Evolutionary conservation across 164 flowering plant genomes (phyloP).

Genomic region (Malania oleifera): DNA sequence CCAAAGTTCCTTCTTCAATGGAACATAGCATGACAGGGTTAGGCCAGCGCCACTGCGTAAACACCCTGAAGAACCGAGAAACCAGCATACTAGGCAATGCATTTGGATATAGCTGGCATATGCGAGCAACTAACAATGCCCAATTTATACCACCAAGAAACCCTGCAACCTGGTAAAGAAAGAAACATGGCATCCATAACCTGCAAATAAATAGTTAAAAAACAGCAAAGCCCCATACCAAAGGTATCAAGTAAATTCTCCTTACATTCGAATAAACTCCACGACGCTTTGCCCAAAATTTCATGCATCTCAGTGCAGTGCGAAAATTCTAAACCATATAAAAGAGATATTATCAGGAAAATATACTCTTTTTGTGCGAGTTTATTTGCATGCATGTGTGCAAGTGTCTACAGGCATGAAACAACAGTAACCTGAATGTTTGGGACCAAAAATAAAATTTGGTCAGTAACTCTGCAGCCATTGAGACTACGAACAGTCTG

Average conservation of each 20-base stretch:
- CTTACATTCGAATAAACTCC: slow-evolving; percentile 95
- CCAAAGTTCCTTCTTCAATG: slow-evolving; percentile 71
- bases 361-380: not conserved
- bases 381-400: too few relatives aligned
- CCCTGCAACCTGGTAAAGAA: slow-evolving; percentile 41
- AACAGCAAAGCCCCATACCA: not conserved
- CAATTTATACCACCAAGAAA: slow-evolving; percentile 63
- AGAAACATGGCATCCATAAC: too few relatives aligned
- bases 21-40: slow-evolving; percentile 61
- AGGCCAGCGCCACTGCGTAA: slow-evolving; percentile 62
- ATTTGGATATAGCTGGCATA: slow-evolving; percentile 61
- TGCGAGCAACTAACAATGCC: slow-evolving; percentile 62
- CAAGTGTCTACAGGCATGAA: too few relatives aligned
- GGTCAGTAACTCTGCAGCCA: slow-evolving; percentile 93
- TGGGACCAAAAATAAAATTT: slow-evolving; percentile 77
- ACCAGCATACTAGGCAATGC: slow-evolving; percentile 57
- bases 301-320: slow-evolving; percentile 83
- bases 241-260: slow-evolving; percentile 1
- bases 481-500: slow-evolving; percentile 92
- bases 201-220: slow-evolving; percentile 1
- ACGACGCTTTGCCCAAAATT: slow-evolving; percentile 90
- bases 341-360: slow-evolving; percentile 10
- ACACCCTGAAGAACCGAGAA: slow-evolving; percentile 57
- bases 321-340: slow-evolving; percentile 57
- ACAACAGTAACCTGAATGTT: slow-evolving; percentile 93